These are phyloP conservation scores for Corchorus olitorius DNA, from an alignment of 345 rosid genomes.

Conservation along the genomic window DNA sequence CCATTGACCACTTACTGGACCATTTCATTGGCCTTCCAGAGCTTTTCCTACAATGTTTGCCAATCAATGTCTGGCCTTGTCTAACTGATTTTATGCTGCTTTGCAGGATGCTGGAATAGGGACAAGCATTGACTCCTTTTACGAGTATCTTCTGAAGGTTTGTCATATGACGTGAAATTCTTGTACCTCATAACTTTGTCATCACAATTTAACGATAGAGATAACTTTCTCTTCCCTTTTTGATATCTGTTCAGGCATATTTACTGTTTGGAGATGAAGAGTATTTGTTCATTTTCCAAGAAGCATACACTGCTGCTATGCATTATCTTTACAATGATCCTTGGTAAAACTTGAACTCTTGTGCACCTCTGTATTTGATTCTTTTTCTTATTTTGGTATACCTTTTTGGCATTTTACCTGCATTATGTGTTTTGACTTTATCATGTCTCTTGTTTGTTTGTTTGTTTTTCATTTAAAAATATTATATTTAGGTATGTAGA, in stretches of 20 bases:
- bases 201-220: background rate
- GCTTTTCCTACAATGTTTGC: background rate
- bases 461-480: conserved; percentile 20
- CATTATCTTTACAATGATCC: conserved; percentile 90
- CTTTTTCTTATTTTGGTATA: conserved; percentile 10
- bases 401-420: background rate
- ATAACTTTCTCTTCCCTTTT: background rate
- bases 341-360: conserved; percentile 62
- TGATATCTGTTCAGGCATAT: conserved; percentile 70
- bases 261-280: conserved; percentile 95
- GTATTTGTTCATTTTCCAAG: conserved; percentile 86
- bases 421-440: background rate
- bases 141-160: conserved; percentile 97
- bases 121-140: conserved; percentile 97
- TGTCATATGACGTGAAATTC: conserved; percentile 25
- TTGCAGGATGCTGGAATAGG: conserved; percentile 99
- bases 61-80: conserved; percentile 7
- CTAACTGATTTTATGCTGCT: conserved; percentile 27
- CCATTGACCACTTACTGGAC: background rate
- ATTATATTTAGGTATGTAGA: conserved; percentile 83
- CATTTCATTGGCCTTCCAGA: background rate
- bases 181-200: conserved; percentile 5
- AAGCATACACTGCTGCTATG: conserved; percentile 93
- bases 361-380: conserved; percentile 22
- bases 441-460: conserved; percentile 4